Evolutionary conservation across 2,329 filamentous ascomycete species (phyloP).

Genomic region (Rutstroemia sp.): DNA sequence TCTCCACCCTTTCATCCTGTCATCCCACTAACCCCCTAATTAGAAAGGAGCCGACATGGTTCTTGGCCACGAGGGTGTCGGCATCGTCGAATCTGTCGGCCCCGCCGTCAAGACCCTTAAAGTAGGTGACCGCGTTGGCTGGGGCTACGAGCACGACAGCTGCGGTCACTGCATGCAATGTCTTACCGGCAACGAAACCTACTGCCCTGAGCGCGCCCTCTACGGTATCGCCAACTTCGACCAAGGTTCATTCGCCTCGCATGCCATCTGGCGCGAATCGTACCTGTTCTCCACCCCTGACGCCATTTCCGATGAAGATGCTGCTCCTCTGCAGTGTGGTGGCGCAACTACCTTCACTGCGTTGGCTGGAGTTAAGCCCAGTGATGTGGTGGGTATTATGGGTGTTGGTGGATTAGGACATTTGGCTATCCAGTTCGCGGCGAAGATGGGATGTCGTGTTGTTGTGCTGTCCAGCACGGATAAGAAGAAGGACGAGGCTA

Average conservation of each 20-base stretch:
- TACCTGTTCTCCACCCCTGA: conserved; percentile 34
- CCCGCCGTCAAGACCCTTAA: conserved; percentile 36
- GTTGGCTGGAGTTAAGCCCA: conserved; percentile 27
- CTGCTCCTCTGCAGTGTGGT: conserved; percentile 40
- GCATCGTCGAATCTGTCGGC: conserved; percentile 54
- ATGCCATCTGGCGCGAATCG: conserved; percentile 31
- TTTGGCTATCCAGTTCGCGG: conserved; percentile 53
- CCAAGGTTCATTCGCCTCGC: conserved; percentile 37
- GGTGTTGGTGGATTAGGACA: conserved; percentile 55
- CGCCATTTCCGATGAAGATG: conserved; percentile 29
- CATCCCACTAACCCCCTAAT: neutral
- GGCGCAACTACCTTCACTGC: conserved; percentile 33
- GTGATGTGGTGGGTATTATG: conserved; percentile 33
- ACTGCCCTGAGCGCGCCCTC: conserved; percentile 34
- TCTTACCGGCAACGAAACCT: conserved; percentile 33
- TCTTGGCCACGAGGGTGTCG: conserved; percentile 64
- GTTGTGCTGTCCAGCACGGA: conserved; percentile 50
- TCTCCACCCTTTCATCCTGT: neutral
- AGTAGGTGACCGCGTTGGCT: conserved; percentile 39
- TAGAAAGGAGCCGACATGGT: conserved; percentile 12
- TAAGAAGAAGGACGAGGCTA: conserved; percentile 54
- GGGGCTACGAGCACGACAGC: conserved; percentile 34
- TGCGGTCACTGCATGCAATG: conserved; percentile 39
- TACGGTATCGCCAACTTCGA: conserved; percentile 38
- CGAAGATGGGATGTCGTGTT: conserved; percentile 54